Conservation (phyloP, 2,329 filamentous ascomycete genomes). For the Clarireedia hainanense region DNA sequence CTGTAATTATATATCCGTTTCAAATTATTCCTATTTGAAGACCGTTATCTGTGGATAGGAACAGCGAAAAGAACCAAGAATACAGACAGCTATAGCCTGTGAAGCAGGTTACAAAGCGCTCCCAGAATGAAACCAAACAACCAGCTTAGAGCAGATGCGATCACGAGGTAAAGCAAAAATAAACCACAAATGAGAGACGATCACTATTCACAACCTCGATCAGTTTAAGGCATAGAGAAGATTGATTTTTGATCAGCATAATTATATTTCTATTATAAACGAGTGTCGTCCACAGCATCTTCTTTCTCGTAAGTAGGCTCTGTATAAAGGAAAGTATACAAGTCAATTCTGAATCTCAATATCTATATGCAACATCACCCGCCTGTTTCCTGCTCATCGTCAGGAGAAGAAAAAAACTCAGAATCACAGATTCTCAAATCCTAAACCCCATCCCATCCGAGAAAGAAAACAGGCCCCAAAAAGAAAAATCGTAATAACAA, state of each 20-base stretch:
- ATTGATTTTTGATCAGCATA: conserved; percentile 6
- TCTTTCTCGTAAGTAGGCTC: background rate
- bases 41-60: no score
- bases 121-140: no score
- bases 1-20: no score
- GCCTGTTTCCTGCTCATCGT: background rate
- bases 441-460: background rate
- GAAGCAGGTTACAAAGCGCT: no score
- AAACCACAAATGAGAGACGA: background rate
- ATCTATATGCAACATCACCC: background rate
- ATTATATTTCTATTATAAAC: conserved; percentile 1
- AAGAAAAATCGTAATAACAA: background rate
- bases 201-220: background rate
- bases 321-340: background rate
- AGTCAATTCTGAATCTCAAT: conserved; percentile 3
- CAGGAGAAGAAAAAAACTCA: background rate
- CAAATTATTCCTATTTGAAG: no score
- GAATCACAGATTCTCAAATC: conserved; percentile 3
- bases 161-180: background rate
- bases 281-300: conserved; percentile 3
- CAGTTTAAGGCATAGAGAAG: background rate
- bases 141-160: no score
- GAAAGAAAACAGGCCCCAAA: background rate
- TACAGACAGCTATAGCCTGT: no score
- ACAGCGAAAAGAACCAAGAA: no score